These are phyloP conservation scores for Amphicarpaea edgeworthii DNA, from an alignment of 306 rosid genomes.

Conservation along the genomic window DNA sequence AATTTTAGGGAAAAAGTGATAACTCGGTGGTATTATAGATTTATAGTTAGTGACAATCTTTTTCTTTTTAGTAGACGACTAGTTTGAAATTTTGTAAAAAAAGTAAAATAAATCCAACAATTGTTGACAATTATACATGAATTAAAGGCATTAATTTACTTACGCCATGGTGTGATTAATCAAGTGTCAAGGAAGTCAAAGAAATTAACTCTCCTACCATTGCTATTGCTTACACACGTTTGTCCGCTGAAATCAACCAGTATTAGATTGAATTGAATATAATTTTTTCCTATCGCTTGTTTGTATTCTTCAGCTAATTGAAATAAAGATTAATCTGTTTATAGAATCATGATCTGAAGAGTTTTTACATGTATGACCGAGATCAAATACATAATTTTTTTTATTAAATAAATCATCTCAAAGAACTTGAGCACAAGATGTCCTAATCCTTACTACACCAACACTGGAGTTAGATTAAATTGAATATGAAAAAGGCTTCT, in stretches of 20 bases:
- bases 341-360: too few species aligned
- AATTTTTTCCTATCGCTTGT: too few species aligned
- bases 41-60: neutral
- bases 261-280: too few species aligned
- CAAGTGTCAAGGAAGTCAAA: constrained; percentile 19
- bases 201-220: constrained; percentile 19
- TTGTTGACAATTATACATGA: neutral
- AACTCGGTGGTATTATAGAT: neutral
- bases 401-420: too few species aligned
- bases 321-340: too few species aligned
- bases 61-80: neutral
- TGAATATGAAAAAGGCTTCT: neutral
- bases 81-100: neutral
- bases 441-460: too few species aligned
- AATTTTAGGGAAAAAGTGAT: neutral
- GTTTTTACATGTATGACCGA: too few species aligned
- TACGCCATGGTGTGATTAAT: neutral
- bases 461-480: too few species aligned
- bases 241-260: constrained; percentile 19
- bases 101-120: neutral
- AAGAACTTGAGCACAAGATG: too few species aligned
- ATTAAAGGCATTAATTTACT: neutral
- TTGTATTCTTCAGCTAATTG: too few species aligned
- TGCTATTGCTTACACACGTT: constrained; percentile 29
- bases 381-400: too few species aligned